A percentile compares a stretch with the other conserved stretches of the same genome.
These are phyloP conservation scores for Cercospora citrullina DNA, from an alignment of 2,329 filamentous ascomycete species.

Conservation along the genomic window DNA sequence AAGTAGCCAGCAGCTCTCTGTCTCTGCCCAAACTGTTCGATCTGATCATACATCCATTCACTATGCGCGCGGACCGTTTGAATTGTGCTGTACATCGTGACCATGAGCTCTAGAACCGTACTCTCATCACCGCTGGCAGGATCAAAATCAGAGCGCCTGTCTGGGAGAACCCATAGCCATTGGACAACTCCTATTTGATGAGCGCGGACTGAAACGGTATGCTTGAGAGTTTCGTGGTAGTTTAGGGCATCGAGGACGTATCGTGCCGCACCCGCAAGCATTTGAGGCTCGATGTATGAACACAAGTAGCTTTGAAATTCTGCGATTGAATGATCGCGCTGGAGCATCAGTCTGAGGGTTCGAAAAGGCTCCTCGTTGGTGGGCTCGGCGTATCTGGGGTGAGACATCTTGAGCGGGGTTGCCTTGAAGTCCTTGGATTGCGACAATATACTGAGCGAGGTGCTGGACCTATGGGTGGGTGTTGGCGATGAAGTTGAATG, in stretches of 20 bases:
- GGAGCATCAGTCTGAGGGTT: background rate
- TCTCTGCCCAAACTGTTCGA: background rate
- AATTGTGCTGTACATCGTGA: background rate
- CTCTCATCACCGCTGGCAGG: background rate
- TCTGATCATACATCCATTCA: background rate
- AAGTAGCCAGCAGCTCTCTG: background rate
- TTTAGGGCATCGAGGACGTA: background rate
- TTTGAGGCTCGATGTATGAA: background rate
- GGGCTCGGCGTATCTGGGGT: background rate
- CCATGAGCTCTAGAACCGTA: background rate
- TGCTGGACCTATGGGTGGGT: background rate
- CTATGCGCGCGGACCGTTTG: background rate
- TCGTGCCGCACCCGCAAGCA: background rate
- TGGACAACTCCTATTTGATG: background rate
- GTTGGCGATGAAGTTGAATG: background rate
- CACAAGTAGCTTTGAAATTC: background rate
- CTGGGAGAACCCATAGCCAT: background rate
- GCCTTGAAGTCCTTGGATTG: background rate
- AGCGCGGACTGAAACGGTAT: background rate
- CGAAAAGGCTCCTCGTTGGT: background rate
- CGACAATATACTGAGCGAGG: too few species aligned
- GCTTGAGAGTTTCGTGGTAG: background rate
- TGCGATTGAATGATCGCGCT: background rate
- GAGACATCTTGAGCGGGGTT: background rate
- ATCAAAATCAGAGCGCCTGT: background rate